A percentile compares a stretch with the other conserved stretches of the same genome.
These are phyloP conservation scores for Russula lepida DNA, from an alignment of 768 basidiomycete species.

Conservation along the genomic window DNA sequence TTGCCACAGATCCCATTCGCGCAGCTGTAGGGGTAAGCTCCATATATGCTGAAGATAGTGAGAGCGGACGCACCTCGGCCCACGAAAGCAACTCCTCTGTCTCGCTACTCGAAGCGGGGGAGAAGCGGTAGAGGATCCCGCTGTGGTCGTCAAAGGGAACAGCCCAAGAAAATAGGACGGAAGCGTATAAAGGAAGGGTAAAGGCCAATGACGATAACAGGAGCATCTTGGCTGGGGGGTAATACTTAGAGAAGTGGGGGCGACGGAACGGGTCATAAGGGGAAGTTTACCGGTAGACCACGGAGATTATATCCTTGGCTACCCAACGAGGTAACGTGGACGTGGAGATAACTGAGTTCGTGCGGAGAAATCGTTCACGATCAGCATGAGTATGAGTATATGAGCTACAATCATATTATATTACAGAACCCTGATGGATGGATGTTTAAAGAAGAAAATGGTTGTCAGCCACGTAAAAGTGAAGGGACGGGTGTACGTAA, in stretches of 20 bases:
- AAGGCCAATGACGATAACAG: neutral
- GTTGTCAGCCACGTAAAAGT: neutral
- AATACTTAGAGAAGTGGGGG: no score
- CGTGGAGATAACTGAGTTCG: no score
- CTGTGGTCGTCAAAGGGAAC: neutral
- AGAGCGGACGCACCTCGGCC: conserved; percentile 11
- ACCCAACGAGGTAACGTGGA: no score
- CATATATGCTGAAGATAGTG: no score
- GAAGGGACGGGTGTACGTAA: neutral
- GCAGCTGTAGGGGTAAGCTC: conserved; percentile 27
- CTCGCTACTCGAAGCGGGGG: neutral
- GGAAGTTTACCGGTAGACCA: no score
- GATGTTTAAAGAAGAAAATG: neutral
- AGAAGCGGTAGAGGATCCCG: conserved; percentile 15
- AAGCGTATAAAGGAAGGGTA: neutral
- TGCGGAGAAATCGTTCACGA: no score
- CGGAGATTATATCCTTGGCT: no score
- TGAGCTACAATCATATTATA: conserved; percentile 18
- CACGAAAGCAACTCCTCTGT: conserved; percentile 10
- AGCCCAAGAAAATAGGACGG: neutral
- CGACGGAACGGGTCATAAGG: neutral
- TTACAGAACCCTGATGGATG: conserved; percentile 5
- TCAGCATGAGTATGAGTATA: conserved; percentile 12
- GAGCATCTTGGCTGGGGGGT: neutral
- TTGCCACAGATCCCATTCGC: conserved; percentile 48